phyloP scores from a whole-genome alignment of 768 basidiomycete species.

The Exsudoporus frostii region DNA sequence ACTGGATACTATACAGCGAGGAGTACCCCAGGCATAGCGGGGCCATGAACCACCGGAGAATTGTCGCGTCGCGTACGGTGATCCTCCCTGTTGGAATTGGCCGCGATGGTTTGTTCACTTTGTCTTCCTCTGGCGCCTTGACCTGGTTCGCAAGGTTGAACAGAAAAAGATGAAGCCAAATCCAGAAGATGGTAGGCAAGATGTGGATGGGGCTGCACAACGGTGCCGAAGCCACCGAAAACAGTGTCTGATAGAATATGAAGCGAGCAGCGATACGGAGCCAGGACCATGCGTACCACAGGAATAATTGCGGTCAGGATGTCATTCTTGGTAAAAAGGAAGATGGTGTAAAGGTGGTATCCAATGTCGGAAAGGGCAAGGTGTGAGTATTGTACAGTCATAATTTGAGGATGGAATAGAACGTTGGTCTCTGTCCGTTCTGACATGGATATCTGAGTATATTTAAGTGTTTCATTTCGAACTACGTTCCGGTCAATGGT shows the following conservation, averaged over 20 bases:
- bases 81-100: constrained; percentile 46
- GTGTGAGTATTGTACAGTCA: constrained; percentile 7
- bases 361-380: constrained; percentile 14
- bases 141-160: constrained; percentile 45
- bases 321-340: constrained; percentile 46
- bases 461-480: background rate
- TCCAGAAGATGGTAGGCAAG: constrained; percentile 38
- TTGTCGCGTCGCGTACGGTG: constrained; percentile 30
- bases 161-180: constrained; percentile 45
- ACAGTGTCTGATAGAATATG: constrained; percentile 26
- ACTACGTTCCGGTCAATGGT: background rate
- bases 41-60: constrained; percentile 38
- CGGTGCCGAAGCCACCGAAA: constrained; percentile 34
- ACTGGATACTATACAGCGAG: constrained; percentile 27
- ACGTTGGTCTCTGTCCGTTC: background rate
- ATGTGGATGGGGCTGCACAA: constrained; percentile 15
- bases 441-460: background rate
- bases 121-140: constrained; percentile 41
- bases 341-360: constrained; percentile 29
- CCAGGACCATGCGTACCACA: constrained; percentile 33
- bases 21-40: constrained; percentile 37
- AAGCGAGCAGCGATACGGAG: background rate
- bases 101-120: constrained; percentile 42
- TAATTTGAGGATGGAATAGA: background rate
- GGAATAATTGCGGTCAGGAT: constrained; percentile 46